Percentiles rank a stretch among this genome's conserved stretches.
These are phyloP conservation scores for Ilex aquifolium DNA, from an alignment of 257 asterid species.

Conservation along the genomic window DNA sequence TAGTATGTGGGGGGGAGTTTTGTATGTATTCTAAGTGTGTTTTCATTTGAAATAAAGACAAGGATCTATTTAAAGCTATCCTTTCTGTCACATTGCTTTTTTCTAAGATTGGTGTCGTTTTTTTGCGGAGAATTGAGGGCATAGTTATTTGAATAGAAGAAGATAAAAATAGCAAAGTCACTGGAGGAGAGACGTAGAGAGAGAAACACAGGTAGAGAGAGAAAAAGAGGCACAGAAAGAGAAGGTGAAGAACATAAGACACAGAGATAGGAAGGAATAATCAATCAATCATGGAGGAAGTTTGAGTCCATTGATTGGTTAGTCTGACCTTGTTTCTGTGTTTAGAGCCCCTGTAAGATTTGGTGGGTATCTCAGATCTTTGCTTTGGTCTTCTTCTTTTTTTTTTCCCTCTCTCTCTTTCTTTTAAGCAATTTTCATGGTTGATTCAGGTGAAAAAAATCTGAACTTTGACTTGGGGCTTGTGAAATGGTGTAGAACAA, in stretches of 20 bases:
- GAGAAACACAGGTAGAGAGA: not conserved
- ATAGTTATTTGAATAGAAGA: not conserved
- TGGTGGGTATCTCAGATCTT: not conserved
- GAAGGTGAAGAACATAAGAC: not conserved
- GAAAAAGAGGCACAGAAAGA: not conserved
- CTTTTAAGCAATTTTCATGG: not conserved
- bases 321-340: not conserved
- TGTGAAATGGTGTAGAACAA: not conserved
- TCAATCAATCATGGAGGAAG: not conserved
- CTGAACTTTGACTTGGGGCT: not conserved
- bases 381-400: not conserved
- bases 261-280: too few relatives aligned
- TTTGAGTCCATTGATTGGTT: not conserved
- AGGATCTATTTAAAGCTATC: not conserved
- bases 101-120: not conserved
- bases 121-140: too few relatives aligned
- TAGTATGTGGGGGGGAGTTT: too few relatives aligned
- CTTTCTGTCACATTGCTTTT: not conserved
- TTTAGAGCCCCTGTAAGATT: not conserved
- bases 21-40: not conserved
- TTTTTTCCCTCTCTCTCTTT: too few relatives aligned
- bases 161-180: not conserved
- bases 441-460: too few relatives aligned
- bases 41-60: not conserved
- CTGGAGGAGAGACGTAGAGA: not conserved